Base-by-base conservation (phyloP, 2,329 filamentous ascomycete species). In the Coniella lustricola region DNA sequence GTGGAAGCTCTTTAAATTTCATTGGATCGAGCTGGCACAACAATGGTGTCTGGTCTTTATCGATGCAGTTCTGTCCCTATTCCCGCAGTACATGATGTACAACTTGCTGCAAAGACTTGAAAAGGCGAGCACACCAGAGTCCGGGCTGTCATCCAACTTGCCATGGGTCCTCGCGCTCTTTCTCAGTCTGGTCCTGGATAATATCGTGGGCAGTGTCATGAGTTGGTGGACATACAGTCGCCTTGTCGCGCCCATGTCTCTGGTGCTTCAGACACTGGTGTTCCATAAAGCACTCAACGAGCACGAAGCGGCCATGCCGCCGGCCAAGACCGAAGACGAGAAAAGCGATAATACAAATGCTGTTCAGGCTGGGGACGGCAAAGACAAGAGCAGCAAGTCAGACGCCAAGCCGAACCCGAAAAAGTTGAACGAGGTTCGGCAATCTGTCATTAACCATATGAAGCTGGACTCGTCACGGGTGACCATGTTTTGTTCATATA, bases 361-460 rank as follows among this genome's bases (percentile, higher is more conserved):
- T 51, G 50, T 48, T 21, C 54, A 55, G 38, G 40, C 47, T 33
- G 46, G 48, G 16, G 45, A 38, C 20, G 36, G 39, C 21, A 46
- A 41, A 34, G 36, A 12, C 2, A 44, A 44, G 14, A 48, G 43
- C 14, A 45, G 35, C 31, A 37, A 22, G 2, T 44, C 38, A 13
- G 29, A 21, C 16, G 40, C 33, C 39, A 34, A 31, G 16, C 32
- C 25, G 48, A 55, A 36, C 49, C 51, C 47, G 22, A 37, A 51
- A 10, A 49, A 56, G 52, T 51, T 56, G 42, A 44, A 53, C 18
- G 60, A 63, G 31, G 56, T 60, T 10, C 59, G 62, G 10, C 63
- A 65, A 47, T 63, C 62, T 3, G 61, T 66, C 18, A 60, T 65
- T 38, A 65, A 65, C 50, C 63, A 65, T 54, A 64, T 66, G 59